Base-by-base conservation (phyloP, 306 rosid species). In the Vachellia pachyceras region DNA sequence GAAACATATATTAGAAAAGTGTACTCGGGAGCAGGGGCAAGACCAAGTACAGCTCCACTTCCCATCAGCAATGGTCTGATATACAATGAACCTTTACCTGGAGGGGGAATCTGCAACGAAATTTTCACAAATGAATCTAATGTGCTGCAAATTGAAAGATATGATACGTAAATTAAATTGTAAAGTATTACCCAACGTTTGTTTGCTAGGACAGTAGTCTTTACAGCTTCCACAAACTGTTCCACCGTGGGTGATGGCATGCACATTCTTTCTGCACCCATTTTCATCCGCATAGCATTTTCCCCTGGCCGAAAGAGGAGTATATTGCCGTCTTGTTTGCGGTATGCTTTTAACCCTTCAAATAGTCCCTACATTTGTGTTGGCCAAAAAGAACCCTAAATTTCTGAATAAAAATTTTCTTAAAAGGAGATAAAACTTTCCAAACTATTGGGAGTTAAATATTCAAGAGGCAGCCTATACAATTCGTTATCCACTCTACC, bases 11-110 rank as follows among this genome's bases (percentile, higher is more conserved):
- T 91, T 20, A 95, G 82, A 86, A 95, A 95, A 52, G 97, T 95
- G 86, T 93, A 95, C 90, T 95, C 99, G 3, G 98, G 98, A 69
- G 99, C 89, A 73, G 99, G 99, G 58, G 98, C 97, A 46, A 95
- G 93, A 79, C 99, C 98, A 74, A 95, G 99, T 79, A 95, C 92
- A 64, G 97, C 93, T 74, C 99, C 99, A 80, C 97, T 95, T 61
- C 99, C 99, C 92, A 95, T 88, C 72, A 95, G 90, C 87, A 95
- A 87, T 33, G 99, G 99, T 86, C 99, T 93, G 86, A 95, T 89
- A 77, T 91, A 93, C 82, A 95, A 80, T 82, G 98, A 93, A 82
- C 99, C 99, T 86, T 91, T 93, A 45, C 98, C 99, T 6, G 84
- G 64, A 77, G 99, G 99, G 65, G 99, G 99, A 64, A 95, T 83